Conservation (phyloP, 306 rosid genomes). For the Oemleria cerasiformis region DNA sequence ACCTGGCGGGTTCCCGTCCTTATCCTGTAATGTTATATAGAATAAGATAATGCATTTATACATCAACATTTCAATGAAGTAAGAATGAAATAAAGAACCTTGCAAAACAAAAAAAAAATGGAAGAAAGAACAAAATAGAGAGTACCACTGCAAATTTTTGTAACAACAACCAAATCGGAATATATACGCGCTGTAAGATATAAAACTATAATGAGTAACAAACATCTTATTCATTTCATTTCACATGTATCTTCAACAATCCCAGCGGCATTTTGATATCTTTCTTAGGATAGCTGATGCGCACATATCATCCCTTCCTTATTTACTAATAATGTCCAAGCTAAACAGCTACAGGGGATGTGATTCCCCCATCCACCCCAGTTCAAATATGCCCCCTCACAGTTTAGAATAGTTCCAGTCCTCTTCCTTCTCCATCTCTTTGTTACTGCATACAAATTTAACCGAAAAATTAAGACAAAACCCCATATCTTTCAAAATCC, state of each 20-base stretch:
- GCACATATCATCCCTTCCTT: not conserved
- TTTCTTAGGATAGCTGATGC: not conserved
- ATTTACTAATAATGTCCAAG: too few species aligned
- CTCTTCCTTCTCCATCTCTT: too few species aligned
- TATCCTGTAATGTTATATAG: slow-evolving; percentile 40
- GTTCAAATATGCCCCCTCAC: too few species aligned
- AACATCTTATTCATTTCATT: not conserved
- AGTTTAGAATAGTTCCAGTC: too few species aligned
- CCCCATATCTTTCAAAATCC: too few species aligned
- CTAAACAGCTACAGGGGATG: too few species aligned
- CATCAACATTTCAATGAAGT: not conserved
- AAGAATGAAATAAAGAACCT: too few species aligned
- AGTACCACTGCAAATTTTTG: slow-evolving; percentile 56
- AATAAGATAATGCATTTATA: not conserved
- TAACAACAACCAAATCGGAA: slow-evolving; percentile 65
- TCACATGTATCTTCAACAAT: not conserved
- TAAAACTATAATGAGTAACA: not conserved
- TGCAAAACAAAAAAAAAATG: too few species aligned
- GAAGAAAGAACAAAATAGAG: not conserved
- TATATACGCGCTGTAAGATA: slow-evolving; percentile 42
- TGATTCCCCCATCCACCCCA: too few species aligned
- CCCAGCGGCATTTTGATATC: not conserved
- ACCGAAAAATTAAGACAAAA: too few species aligned
- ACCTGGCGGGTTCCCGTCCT: slow-evolving; percentile 54
- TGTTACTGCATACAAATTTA: too few species aligned